phyloP scores from a whole-genome alignment of 805 yeast genomes.

The Ogataea pini region DNA sequence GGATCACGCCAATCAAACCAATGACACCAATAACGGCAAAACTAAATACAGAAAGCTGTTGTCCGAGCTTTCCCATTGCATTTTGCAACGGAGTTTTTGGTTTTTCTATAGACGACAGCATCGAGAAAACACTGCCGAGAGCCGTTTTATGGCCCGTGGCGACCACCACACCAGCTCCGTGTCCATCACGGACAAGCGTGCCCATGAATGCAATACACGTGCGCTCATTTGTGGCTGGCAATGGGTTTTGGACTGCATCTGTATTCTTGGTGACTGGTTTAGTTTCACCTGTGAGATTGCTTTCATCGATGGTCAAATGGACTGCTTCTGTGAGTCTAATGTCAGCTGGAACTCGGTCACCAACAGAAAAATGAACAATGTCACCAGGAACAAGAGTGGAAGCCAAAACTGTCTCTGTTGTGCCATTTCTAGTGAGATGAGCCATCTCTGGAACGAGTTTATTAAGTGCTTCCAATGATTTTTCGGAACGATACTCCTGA shows the following conservation, averaged over 20 bases:
- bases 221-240: constrained; percentile 54
- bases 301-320: constrained; percentile 85
- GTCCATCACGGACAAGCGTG: constrained; percentile 93
- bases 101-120: constrained; percentile 93
- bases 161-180: constrained; percentile 89
- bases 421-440: constrained; percentile 80
- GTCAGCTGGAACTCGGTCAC: constrained; percentile 97
- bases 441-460: constrained; percentile 97
- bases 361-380: constrained; percentile 82
- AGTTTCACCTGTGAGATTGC: constrained; percentile 94
- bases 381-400: constrained; percentile 94
- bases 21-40: constrained; percentile 89
- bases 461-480: constrained; percentile 89
- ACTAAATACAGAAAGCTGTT: constrained; percentile 81
- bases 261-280: constrained; percentile 74
- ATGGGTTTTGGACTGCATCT: constrained; percentile 40
- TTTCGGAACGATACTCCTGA: constrained; percentile 94
- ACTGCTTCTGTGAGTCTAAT: constrained; percentile 76
- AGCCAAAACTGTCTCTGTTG: constrained; percentile 80
- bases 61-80: constrained; percentile 94
- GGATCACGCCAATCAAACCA: constrained; percentile 83
- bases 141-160: constrained; percentile 90
- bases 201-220: constrained; percentile 92
- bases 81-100: constrained; percentile 97
- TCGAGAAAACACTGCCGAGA: constrained; percentile 90